These are phyloP conservation scores for Coleophoma cylindrospora DNA, from an alignment of 2,329 filamentous ascomycete species.

Conservation along the genomic window DNA sequence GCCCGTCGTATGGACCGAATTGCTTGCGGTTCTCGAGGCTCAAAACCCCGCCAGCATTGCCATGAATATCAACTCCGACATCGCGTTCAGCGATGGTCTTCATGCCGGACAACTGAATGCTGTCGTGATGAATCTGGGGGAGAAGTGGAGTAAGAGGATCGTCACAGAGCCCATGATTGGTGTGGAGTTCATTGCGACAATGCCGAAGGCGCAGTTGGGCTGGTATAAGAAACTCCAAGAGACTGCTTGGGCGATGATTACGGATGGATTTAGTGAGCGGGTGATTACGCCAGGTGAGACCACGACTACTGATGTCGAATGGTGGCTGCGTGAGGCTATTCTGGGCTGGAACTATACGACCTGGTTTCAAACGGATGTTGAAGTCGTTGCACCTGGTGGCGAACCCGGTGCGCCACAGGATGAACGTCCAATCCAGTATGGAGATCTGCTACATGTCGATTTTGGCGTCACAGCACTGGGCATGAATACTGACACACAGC, in stretches of 20 bases:
- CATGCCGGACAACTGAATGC: constrained; percentile 41
- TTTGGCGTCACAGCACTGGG: constrained; percentile 43
- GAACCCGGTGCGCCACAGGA: constrained; percentile 10
- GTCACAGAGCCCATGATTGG: constrained; percentile 39
- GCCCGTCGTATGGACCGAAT: constrained; percentile 33
- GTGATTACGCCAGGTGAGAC: constrained; percentile 37
- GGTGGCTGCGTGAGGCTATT: constrained; percentile 46
- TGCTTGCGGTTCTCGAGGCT: constrained; percentile 30
- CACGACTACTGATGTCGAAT: constrained; percentile 40
- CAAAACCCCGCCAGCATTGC: constrained; percentile 34
- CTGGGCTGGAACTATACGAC: constrained; percentile 45
- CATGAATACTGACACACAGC: constrained; percentile 45
- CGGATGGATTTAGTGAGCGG: constrained; percentile 37
- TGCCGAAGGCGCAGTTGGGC: constrained; percentile 31
- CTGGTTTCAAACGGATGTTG: constrained; percentile 45
- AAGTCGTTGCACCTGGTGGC: constrained; percentile 28
- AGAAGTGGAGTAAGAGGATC: constrained; percentile 33
- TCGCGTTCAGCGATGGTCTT: constrained; percentile 41
- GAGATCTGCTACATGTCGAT: constrained; percentile 43
- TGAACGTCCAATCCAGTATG: constrained; percentile 31
- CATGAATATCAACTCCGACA: constrained; percentile 37
- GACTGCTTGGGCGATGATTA: constrained; percentile 46
- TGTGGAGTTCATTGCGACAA: constrained; percentile 40
- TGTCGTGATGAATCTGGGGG: constrained; percentile 29
- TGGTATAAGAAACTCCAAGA: constrained; percentile 42